Percentiles rank a stretch among this genome's conserved stretches.
These are phyloP conservation scores for Leishmania lainsoni DNA, from an alignment of 208 protist genomes.

Conservation along the genomic window DNA sequence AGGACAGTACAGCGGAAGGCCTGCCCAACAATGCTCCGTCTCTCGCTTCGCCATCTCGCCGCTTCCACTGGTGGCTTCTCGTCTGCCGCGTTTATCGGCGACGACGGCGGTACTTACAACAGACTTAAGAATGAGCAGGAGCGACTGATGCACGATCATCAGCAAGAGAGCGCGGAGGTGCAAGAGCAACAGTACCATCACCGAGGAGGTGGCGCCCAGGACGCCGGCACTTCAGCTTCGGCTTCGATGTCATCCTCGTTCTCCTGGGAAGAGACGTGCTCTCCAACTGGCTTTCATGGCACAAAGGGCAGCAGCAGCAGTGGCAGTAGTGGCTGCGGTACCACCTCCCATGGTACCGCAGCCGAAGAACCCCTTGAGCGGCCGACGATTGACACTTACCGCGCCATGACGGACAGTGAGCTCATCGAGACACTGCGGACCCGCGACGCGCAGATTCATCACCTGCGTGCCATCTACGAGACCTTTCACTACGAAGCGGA, in stretches of 20 bases:
- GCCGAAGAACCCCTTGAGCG: constrained; percentile 24
- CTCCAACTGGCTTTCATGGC: background rate
- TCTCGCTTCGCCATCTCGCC: constrained; percentile 21
- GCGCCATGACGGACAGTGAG: constrained; percentile 53
- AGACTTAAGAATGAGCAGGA: constrained; percentile 31
- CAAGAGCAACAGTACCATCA: constrained; percentile 3
- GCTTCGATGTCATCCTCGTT: constrained; percentile 9
- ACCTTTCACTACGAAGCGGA: constrained; percentile 88
- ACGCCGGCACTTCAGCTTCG: background rate
- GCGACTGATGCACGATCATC: constrained; percentile 24
- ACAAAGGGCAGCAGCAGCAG: no score
- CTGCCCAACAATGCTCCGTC: constrained; percentile 24
- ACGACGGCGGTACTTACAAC: constrained; percentile 44
- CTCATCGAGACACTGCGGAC: constrained; percentile 57
- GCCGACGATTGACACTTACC: constrained; percentile 79
- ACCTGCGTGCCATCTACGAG: constrained; percentile 79
- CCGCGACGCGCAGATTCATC: constrained; percentile 57
- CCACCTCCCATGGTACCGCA: background rate
- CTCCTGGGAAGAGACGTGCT: constrained; percentile 5
- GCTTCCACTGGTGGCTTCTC: constrained; percentile 51
- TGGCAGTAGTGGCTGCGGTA: background rate
- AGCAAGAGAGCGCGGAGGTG: constrained; percentile 2
- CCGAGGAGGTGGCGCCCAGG: background rate
- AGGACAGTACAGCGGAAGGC: background rate
- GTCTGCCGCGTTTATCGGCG: constrained; percentile 75